phyloP scores from a whole-genome alignment of 2,329 filamentous ascomycete species.

The Lomentospora prolificans region DNA sequence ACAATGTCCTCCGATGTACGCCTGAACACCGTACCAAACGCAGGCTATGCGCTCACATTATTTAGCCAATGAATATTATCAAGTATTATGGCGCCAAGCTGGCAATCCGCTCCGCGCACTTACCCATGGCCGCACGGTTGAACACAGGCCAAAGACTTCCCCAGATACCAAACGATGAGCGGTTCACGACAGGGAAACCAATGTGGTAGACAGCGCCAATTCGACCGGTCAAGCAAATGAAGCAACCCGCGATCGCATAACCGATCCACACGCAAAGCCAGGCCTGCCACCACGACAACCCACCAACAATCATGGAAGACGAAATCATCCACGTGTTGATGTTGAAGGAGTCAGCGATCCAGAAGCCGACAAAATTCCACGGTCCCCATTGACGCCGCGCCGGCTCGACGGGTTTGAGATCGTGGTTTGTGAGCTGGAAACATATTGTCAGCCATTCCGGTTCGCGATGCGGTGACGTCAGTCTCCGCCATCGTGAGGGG shows the following conservation, averaged over 20 bases:
- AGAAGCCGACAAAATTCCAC: constrained; percentile 84
- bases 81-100: constrained; percentile 7
- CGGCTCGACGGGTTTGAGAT: constrained; percentile 72
- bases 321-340: constrained; percentile 95
- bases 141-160: constrained; percentile 82
- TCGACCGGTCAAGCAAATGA: constrained; percentile 68
- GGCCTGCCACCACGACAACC: constrained; percentile 85
- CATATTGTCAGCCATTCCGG: neutral
- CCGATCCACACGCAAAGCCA: constrained; percentile 85
- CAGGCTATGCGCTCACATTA: constrained; percentile 39
- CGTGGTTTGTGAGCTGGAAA: constrained; percentile 63
- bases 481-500: neutral
- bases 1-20: constrained; percentile 77
- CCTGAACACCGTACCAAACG: constrained; percentile 80
- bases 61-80: neutral
- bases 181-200: constrained; percentile 71
- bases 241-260: constrained; percentile 65
- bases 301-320: constrained; percentile 66
- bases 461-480: neutral
- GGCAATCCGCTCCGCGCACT: constrained; percentile 16
- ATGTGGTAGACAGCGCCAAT: constrained; percentile 85
- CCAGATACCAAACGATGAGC: constrained; percentile 81
- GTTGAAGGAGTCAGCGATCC: constrained; percentile 78
- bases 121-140: constrained; percentile 72
- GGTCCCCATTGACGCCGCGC: constrained; percentile 72